These are phyloP conservation scores for Calonectria ilicicola DNA, from an alignment of 2,329 filamentous ascomycete species.

Conservation along the genomic window DNA sequence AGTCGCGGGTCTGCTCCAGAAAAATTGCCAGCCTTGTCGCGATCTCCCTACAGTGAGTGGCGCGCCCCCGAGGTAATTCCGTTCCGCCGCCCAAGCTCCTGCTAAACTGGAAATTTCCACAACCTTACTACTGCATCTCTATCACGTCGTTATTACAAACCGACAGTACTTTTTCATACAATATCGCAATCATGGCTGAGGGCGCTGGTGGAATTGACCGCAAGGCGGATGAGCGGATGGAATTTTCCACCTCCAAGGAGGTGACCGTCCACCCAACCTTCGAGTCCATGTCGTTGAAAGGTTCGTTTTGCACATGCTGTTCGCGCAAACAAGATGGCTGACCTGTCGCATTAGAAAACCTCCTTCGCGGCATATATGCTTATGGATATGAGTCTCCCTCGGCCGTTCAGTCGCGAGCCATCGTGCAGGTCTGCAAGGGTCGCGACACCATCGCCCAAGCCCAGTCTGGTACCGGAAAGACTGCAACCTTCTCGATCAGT, in stretches of 20 bases:
- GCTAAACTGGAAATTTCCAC: conserved; percentile 38
- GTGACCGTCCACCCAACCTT: conserved; percentile 95
- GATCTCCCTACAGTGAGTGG: conserved; percentile 35
- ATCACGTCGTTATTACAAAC: conserved; percentile 26
- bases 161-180: conserved; percentile 10
- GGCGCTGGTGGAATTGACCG: conserved; percentile 81
- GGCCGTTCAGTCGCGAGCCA: conserved; percentile 96
- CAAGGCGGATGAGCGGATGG: conserved; percentile 95
- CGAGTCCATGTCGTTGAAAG: conserved; percentile 95
- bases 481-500: conserved; percentile 94
- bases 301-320: conserved; percentile 50
- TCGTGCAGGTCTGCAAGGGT: conserved; percentile 98
- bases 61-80: conserved; percentile 48
- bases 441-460: conserved; percentile 99
- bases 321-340: conserved; percentile 19
- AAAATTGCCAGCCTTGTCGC: conserved; percentile 46
- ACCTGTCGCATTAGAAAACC: conserved; percentile 72
- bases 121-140: conserved; percentile 40
- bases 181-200: conserved; percentile 80
- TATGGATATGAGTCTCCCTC: conserved; percentile 99
- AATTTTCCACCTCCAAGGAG: conserved; percentile 98
- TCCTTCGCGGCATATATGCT: conserved; percentile 96
- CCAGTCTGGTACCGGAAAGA: conserved; percentile 97
- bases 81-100: conserved; percentile 27
- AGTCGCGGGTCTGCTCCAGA: conserved; percentile 18